phyloP scores from a whole-genome alignment of 305 asterid genomes.

The Euphrasia arctica region DNA sequence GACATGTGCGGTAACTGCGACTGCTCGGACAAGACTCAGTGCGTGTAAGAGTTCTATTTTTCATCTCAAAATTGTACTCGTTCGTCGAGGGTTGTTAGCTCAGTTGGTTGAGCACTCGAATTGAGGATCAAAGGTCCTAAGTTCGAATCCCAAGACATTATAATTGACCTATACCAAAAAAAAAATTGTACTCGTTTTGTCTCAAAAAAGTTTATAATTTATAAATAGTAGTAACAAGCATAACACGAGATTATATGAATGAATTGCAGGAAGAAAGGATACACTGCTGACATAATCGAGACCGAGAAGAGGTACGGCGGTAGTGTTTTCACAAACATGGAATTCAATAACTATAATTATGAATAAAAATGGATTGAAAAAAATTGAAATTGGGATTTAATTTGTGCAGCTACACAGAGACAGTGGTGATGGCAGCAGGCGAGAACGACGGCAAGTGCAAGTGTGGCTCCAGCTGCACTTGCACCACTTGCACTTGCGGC shows the following conservation, averaged over 20 bases:
- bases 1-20: constrained; percentile 51
- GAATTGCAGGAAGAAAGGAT: constrained; percentile 57
- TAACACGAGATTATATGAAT: neutral
- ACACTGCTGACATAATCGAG: constrained; percentile 44
- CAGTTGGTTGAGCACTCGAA: too few species aligned
- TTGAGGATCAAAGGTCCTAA: too few species aligned
- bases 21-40: constrained; percentile 48
- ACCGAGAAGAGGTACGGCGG: constrained; percentile 36
- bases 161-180: too few species aligned
- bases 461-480: constrained; percentile 60
- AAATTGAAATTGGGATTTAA: neutral
- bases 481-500: constrained; percentile 53
- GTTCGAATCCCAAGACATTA: too few species aligned
- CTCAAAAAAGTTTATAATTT: too few species aligned
- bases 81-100: too few species aligned
- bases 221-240: neutral
- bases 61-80: neutral
- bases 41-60: constrained; percentile 37
- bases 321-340: neutral
- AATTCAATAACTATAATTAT: neutral
- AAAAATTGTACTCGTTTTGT: too few species aligned
- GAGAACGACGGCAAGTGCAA: constrained; percentile 64
- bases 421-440: constrained; percentile 34
- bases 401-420: constrained; percentile 47
- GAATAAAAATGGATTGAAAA: neutral